Base-by-base conservation (phyloP, 495 filamentous ascomycete genomes). In the Diplogelasinospora grovesii region DNA sequence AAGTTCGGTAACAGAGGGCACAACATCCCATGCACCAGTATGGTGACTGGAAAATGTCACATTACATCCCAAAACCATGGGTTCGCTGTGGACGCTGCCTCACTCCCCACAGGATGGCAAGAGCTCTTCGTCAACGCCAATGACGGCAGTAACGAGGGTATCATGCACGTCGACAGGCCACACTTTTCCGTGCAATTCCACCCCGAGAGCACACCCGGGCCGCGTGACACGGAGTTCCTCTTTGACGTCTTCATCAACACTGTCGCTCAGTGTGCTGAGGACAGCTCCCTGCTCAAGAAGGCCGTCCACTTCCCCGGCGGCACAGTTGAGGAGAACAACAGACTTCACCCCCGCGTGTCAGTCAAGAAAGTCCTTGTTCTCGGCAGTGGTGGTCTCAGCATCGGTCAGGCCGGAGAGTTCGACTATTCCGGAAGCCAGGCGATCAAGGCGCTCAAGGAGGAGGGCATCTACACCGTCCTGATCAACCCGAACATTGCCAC, bases 181-280 rank as follows among this genome's bases (percentile, higher is more conserved):
- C 93, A 85, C 70, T 98, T 98, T 75, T 95, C 88, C 68, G 92
- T 97, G 15, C 92, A 98, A 62, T 98, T 98, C 71, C 92, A 98
- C 54, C 92, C 92, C 0, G 92, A 98, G 64, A 93, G 88, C 68
- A 89, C 87, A 9, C 92, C 92, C 8, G 92, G 92, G 15, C 92
- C 92, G 22, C 79, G 85, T n/a, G 92, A 98, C 53, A 97, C 92
- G 26, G 92, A 97, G 54, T 95, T 81, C 54, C 77, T 98, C 15
- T 98, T 98, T 48, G 89, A 97, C 64, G 86, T 97, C 38, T 98
- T 97, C 71, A 82, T 98, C 59, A 66, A 83, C 56, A 82, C 88
- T 14, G 83, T 96, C 46, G 69, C 79, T 52, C 71, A 79, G 31
- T 80, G 80, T 22, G 57, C 69, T 22, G 59, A 74, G 27, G 78